These are phyloP conservation scores for Fraxinus sp. DNA, from an alignment of 305 asterid genomes.

Conservation along the genomic window DNA sequence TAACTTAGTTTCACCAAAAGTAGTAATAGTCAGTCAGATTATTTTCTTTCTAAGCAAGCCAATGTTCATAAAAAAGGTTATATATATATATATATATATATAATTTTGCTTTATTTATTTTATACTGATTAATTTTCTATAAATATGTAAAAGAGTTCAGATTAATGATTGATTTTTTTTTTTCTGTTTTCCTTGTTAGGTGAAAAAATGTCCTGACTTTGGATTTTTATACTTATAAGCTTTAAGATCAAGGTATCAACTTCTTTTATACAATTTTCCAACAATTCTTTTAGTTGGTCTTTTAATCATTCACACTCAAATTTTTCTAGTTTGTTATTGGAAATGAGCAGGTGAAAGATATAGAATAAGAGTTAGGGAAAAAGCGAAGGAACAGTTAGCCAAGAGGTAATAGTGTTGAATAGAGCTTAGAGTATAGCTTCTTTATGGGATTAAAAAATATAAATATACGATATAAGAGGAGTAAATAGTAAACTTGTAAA, in stretches of 20 bases:
- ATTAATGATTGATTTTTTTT: not conserved
- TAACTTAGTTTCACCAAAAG: not conserved
- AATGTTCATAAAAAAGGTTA: not conserved
- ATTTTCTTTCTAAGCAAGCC: not conserved
- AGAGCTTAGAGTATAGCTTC: not conserved
- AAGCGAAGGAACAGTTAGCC: not conserved
- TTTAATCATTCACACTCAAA: not conserved
- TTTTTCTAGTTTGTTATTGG: not conserved
- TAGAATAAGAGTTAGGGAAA: not conserved
- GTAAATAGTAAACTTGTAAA: not conserved
- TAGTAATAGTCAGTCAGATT: not conserved
- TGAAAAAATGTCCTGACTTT: not conserved
- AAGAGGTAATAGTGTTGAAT: not conserved
- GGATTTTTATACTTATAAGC: not conserved
- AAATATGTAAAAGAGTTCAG: not conserved
- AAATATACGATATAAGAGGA: not conserved
- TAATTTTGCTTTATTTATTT: not conserved
- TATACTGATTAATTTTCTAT: not conserved
- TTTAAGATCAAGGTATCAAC: not conserved
- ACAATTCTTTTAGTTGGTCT: not conserved
- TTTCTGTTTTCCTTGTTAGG: not conserved
- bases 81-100: too few relatives aligned
- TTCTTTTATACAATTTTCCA: not conserved
- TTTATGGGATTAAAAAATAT: conserved; percentile 10
- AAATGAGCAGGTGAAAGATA: conserved; percentile 1